Percentiles rank a stretch among this genome's conserved stretches.
These are phyloP conservation scores for Fusarium sp. DNA, from an alignment of 2,329 filamentous ascomycete species.

Conservation along the genomic window DNA sequence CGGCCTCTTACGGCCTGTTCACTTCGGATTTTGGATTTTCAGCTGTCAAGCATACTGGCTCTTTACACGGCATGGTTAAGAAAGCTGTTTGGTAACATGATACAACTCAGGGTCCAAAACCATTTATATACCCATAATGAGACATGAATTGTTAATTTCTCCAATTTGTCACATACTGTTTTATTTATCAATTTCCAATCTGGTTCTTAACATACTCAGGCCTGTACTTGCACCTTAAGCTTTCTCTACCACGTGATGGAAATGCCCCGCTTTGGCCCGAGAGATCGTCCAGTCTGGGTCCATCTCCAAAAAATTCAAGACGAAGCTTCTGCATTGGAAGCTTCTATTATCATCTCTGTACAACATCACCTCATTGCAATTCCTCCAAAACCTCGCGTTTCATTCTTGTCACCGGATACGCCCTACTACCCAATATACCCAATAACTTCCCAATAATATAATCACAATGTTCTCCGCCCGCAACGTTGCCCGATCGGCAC, in stretches of 20 bases:
- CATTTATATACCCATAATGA: slow-evolving; percentile 16
- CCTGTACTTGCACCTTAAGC: not conserved
- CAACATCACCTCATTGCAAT: slow-evolving; percentile 33
- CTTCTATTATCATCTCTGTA: slow-evolving; percentile 42
- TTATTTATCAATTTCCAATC: not conserved
- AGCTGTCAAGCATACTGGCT: not conserved
- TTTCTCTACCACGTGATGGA: slow-evolving; percentile 35
- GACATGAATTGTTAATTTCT: not conserved
- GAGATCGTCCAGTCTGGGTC: slow-evolving; percentile 36
- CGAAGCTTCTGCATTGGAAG: slow-evolving; percentile 40
- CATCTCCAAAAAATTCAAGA: slow-evolving; percentile 46
- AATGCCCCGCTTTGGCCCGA: slow-evolving; percentile 27
- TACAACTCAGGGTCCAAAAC: not conserved
- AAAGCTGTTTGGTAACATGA: not conserved
- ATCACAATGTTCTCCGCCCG: slow-evolving; percentile 78
- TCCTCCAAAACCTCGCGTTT: slow-evolving; percentile 9
- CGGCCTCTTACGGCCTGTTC: not conserved
- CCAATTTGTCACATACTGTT: not conserved
- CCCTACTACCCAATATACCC: not conserved
- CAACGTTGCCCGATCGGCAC: slow-evolving; percentile 74
- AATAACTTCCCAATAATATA: slow-evolving; percentile 10
- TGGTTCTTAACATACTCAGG: not conserved
- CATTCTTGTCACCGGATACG: slow-evolving; percentile 2
- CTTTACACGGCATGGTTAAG: not conserved
- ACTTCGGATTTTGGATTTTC: not conserved